phyloP scores from a whole-genome alignment of 2,329 filamentous ascomycete genomes.

The Gliomastix tumulicola region DNA sequence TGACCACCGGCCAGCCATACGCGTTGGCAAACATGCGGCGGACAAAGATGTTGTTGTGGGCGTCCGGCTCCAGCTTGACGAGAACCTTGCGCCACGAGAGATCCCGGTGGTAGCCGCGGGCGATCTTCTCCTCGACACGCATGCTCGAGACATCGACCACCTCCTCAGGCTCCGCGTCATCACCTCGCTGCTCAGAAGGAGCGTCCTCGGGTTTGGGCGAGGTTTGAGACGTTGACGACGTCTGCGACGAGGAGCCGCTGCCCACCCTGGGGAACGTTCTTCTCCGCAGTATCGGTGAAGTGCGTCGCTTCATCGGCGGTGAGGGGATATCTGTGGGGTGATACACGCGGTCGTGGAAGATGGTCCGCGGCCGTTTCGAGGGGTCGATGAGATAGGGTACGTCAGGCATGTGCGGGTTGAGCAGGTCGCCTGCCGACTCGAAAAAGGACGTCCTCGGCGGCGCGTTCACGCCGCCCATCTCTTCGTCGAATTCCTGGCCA shows the following conservation, averaged over 20 bases:
- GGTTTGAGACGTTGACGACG: neutral
- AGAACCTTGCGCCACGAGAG: slow-evolving; percentile 95
- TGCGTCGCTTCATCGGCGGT: slow-evolving; percentile 57
- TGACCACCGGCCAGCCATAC: slow-evolving; percentile 93
- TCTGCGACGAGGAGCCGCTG: slow-evolving; percentile 3
- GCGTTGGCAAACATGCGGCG: slow-evolving; percentile 95
- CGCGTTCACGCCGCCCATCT: slow-evolving; percentile 46
- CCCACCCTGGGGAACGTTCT: slow-evolving; percentile 18
- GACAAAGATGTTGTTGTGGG: slow-evolving; percentile 97
- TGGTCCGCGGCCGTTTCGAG: slow-evolving; percentile 72
- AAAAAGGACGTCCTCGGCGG: slow-evolving; percentile 91
- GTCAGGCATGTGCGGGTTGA: slow-evolving; percentile 82
- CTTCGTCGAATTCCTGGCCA: slow-evolving; percentile 40
- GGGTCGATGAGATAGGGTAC: slow-evolving; percentile 80
- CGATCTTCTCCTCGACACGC: slow-evolving; percentile 97
- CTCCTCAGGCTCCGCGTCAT: slow-evolving; percentile 26
- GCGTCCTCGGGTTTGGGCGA: slow-evolving; percentile 34
- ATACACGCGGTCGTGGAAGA: slow-evolving; percentile 95
- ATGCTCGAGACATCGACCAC: slow-evolving; percentile 58
- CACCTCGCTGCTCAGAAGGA: neutral
- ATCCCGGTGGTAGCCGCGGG: slow-evolving; percentile 85
- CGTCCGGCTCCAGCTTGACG: slow-evolving; percentile 90
- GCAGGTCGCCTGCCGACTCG: slow-evolving; percentile 85
- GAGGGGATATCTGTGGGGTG: slow-evolving; percentile 88
- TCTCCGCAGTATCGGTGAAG: slow-evolving; percentile 24